These are phyloP conservation scores for Stephanodiscus triporus DNA, from an alignment of 108 stramenopile species.

Conservation along the genomic window DNA sequence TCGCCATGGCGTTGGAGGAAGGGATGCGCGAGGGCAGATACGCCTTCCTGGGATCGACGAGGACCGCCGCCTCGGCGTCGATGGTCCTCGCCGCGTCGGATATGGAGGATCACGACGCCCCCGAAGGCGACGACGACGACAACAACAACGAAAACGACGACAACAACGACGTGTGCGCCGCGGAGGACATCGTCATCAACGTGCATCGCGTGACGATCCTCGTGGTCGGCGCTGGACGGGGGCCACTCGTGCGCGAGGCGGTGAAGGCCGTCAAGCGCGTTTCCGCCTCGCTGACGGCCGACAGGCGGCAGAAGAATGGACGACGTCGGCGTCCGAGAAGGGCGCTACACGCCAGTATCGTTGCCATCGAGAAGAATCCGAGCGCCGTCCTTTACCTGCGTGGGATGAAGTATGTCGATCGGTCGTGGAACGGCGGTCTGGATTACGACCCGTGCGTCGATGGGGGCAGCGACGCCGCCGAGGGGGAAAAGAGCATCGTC, in stretches of 20 bases:
- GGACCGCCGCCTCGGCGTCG: constrained; percentile 3
- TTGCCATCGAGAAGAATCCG: constrained; percentile 96
- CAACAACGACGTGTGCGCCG: too few relatives aligned
- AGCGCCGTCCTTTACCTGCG: constrained; percentile 95
- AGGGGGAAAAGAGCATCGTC: not conserved
- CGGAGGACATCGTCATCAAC: constrained; percentile 20
- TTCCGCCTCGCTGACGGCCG: constrained; percentile 23
- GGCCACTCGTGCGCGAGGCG: constrained; percentile 91
- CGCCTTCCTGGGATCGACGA: constrained; percentile 8
- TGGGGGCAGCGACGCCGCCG: not conserved
- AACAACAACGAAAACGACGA: constrained; percentile 15
- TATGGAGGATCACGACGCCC: not conserved
- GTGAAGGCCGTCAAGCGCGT: constrained; percentile 59
- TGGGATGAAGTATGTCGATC: constrained; percentile 63
- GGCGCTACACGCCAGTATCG: constrained; percentile 51
- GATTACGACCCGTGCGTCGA: constrained; percentile 12
- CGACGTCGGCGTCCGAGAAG: not conserved
- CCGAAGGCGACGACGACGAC: constrained; percentile 17
- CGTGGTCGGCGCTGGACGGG: constrained; percentile 98
- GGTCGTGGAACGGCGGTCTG: constrained; percentile 64
- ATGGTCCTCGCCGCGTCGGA: constrained; percentile 3
- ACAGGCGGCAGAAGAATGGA: not conserved
- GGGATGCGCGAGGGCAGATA: constrained; percentile 28
- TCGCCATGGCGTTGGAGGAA: constrained; percentile 59
- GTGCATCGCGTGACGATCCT: constrained; percentile 64